A percentile compares a stretch with the other conserved stretches of the same genome.
Evolutionary conservation across 78 protist genomes (phyloP).

Genomic region (Creolimax fragrantissima): DNA sequence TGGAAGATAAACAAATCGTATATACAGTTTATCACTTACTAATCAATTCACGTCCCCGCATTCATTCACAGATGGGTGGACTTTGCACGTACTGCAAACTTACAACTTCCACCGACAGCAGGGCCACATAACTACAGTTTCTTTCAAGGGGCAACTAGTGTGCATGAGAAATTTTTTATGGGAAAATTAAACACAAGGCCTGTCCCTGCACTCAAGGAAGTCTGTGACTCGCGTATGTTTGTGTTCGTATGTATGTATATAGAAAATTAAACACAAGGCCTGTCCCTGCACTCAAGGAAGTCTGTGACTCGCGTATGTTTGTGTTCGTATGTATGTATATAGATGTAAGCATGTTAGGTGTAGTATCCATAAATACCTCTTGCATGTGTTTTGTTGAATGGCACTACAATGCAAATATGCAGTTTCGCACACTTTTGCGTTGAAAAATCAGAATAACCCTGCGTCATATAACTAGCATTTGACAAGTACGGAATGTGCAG

Average conservation of each 20-base stretch:
- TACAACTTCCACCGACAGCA: background rate
- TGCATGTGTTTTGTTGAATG: no score
- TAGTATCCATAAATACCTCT: background rate
- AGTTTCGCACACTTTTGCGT: no score
- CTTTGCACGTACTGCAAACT: background rate
- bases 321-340: background rate
- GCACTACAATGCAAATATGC: no score
- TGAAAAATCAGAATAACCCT: no score
- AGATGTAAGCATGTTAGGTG: background rate
- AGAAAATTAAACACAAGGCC: background rate
- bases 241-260: background rate
- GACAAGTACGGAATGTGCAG: no score
- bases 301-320: background rate
- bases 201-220: background rate
- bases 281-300: background rate
- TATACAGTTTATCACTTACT: no score
- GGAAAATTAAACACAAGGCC: background rate
- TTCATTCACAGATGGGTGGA: background rate
- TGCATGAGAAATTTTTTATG: background rate
- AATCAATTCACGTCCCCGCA: no score
- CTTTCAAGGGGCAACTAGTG: background rate
- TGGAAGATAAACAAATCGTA: no score
- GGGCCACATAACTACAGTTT: background rate
- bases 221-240: background rate
- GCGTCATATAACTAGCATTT: no score